Evolutionary conservation across 129 eudicot species (phyloP).

Genomic region (Mikania micrantha): DNA sequence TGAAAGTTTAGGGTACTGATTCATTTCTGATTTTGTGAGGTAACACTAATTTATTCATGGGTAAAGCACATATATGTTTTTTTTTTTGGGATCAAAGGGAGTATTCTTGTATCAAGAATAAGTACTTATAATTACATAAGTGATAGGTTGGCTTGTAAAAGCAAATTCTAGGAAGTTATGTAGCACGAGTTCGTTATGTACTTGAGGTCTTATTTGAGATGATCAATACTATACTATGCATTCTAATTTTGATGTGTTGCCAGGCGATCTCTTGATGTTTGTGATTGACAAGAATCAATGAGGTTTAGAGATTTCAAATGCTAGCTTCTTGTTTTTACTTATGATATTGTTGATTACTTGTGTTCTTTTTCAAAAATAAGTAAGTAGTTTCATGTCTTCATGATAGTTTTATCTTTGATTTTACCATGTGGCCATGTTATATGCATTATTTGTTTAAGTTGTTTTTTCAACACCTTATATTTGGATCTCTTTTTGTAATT

Average conservation of each 20-base stretch:
- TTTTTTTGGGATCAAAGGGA: no score
- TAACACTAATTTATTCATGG: no score
- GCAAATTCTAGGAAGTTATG: no score
- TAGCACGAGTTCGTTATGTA: no score
- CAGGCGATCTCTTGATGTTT: no score
- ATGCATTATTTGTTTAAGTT: not conserved
- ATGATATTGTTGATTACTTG: not conserved
- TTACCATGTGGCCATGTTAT: not conserved
- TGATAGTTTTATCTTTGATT: not conserved
- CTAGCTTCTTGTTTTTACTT: not conserved
- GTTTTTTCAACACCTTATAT: not conserved
- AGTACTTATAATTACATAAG: no score
- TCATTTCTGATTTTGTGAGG: no score
- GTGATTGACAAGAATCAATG: not conserved
- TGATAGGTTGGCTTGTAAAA: no score
- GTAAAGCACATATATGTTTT: no score
- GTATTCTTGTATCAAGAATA: no score
- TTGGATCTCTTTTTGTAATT: not conserved
- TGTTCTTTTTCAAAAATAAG: not conserved
- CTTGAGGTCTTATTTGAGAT: not conserved
- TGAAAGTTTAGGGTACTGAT: no score
- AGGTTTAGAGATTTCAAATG: not conserved
- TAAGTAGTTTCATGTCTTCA: not conserved
- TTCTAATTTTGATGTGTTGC: not conserved
- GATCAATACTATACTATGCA: not conserved